Base-by-base conservation (phyloP, 352 stramenopile species). In the Globisporangium paddicum region DNA sequence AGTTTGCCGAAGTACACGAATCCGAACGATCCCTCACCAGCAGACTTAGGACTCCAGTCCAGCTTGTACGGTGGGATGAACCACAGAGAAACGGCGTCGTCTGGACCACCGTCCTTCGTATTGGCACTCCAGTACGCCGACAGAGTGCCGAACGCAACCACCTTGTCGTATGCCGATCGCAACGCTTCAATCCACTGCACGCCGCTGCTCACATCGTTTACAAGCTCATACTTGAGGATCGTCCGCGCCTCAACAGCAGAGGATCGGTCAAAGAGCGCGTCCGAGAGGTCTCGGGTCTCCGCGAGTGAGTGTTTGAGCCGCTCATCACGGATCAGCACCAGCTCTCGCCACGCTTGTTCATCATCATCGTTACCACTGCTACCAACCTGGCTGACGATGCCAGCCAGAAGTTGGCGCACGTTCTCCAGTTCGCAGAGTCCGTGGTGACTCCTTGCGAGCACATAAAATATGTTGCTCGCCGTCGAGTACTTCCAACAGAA, bases 1-100 rank as follows among this genome's bases (percentile, higher is more conserved):
- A 54, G 18, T 3, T 30, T 35, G n/a, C 28, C 47, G 13, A 37
- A 26, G 37, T 42, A 30, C n/a, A 54, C 47, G 6, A 8, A 54
- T 1, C 30, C 28, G 4, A 54, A 30, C 10, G 47, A 54, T 25
- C 30, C 47, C 2, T 30, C 30, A 3, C 30, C 18, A 37, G 25
- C 21, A 5, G 21, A 14, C 18, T 54, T 30, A 5, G 28, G 47
- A 8, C 23, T 14, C 47, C 47, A 54, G n/a, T 26, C 34, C 18
- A 58, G 18, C 51, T 34, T 48, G 51, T 58, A 58, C 37, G 51
- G 35, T 0, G 51, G 51, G 10, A 58, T 34, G 26, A 49, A 58
- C 51, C 51, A 58, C 2, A 37, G 25, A 5, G 26, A 9, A 14
- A 55, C 5, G 0, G 4, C 19, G n/a, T 8, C 28, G 28, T 18